These are phyloP conservation scores for Adansonia rubrostipa DNA, from an alignment of 441 rosid species.

Conservation along the genomic window DNA sequence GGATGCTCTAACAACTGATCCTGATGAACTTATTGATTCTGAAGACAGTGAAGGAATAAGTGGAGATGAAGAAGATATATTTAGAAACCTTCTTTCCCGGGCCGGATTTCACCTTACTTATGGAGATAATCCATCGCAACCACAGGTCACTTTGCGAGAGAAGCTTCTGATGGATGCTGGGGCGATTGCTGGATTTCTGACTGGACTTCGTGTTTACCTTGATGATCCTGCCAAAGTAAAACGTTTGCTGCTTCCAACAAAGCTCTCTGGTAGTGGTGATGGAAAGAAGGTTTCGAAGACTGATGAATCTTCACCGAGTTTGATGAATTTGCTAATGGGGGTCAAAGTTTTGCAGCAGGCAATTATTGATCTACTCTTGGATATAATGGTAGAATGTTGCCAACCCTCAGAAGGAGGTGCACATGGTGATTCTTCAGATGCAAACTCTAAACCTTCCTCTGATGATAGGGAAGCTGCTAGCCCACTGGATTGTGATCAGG, in stretches of 20 bases:
- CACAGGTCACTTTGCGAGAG: conserved; percentile 93
- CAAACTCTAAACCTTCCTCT: conserved; percentile 56
- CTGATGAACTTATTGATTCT: conserved; percentile 97
- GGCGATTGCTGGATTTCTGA: conserved; percentile 95
- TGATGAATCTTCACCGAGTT: conserved; percentile 93
- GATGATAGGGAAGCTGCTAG: conserved; percentile 62
- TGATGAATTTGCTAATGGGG: conserved; percentile 98
- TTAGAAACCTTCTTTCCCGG: conserved; percentile 89
- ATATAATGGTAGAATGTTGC: conserved; percentile 99
- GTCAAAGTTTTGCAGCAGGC: conserved; percentile 99
- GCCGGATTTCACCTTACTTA: conserved; percentile 97
- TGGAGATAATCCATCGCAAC: conserved; percentile 91
- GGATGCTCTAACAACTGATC: conserved; percentile 97
- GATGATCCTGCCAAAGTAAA: conserved; percentile 98
- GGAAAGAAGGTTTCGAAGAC: conserved; percentile 67
- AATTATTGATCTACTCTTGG: conserved; percentile 91
- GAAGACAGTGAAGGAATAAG: conserved; percentile 96
- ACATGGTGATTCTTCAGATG: conserved; percentile 60
- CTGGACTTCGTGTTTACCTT: conserved; percentile 94
- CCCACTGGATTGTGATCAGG: conserved; percentile 71
- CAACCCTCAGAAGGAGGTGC: conserved; percentile 86
- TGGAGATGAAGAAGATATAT: conserved; percentile 97
- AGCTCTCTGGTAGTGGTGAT: conserved; percentile 71
- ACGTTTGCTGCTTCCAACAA: conserved; percentile 95
- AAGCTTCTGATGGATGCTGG: conserved; percentile 99